Base-by-base conservation (phyloP, 768 basidiomycete species). In the Xerocomellus amylosporus region DNA sequence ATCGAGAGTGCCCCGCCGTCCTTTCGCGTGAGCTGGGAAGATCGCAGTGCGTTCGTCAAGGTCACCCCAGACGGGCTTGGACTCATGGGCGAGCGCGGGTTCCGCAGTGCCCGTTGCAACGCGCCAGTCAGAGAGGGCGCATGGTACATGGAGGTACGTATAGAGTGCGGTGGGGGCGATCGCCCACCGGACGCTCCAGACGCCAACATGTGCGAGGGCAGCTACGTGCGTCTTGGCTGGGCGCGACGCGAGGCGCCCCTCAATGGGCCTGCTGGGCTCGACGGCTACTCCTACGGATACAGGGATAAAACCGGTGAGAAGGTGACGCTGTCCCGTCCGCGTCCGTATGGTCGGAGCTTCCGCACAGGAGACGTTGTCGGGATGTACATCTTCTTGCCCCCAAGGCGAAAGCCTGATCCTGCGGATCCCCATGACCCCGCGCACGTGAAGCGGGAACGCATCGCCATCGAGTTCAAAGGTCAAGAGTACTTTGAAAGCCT, bases 401-500 rank as follows among this genome's bases (percentile, higher is more conserved):
- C 81, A 0, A 79, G 79, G 31, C 80, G 84, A 31, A 68, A 78
- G 62, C 77, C 87, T 15, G 71, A 82, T 61, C 72, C 73, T 42
- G 76, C 81, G 37, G 90, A 95, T 64, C 78, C 79, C 2, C 73
- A 84, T 59, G 90, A 97, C 68, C 89, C 95, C 10, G 88, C 89
- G 5, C 86, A 87, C 59, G 73, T 97, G 58, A 84, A 86, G 59
- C 85, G 97, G 51, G 90, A 93, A 65, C 90, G 97, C 51, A 90
- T 96, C 56, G 84, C 95, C 4, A 95, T 99, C 66, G 89, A 90
- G 55, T 90, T 93, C 73, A 97, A 96, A 72, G 91, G 91, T n/a
- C 94, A 96, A 71, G 89, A 93, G 58, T 94, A 95, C 69, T 98
- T 98, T 70, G 97, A 99, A 74, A 86, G 86, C 55, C 76, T 91